Percentiles rank a stretch among this genome's conserved stretches.
phyloP scores from a whole-genome alignment of 2,329 filamentous ascomycete species.

The Fusarium papillatum region DNA sequence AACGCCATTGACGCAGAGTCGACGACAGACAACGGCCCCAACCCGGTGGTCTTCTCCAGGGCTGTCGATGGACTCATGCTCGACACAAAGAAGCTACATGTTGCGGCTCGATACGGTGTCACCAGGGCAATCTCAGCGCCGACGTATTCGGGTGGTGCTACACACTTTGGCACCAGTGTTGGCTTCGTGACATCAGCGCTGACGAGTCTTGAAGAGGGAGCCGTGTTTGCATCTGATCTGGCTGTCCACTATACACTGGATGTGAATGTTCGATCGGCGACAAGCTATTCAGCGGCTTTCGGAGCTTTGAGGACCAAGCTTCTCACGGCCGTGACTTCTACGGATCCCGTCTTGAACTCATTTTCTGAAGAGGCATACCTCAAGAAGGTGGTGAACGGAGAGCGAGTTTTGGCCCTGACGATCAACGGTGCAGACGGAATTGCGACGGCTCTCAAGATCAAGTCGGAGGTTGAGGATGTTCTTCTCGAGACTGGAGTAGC shows the following conservation, averaged over 20 bases:
- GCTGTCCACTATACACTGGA: conserved; percentile 72
- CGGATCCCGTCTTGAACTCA: conserved; percentile 52
- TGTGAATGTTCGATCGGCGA: conserved; percentile 52
- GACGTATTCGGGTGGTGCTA: conserved; percentile 54
- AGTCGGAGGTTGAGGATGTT: conserved; percentile 65
- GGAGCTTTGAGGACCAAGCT: conserved; percentile 66
- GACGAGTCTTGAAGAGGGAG: conserved; percentile 60
- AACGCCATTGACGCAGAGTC: conserved; percentile 73
- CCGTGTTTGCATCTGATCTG: conserved; percentile 67
- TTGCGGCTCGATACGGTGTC: conserved; percentile 67
- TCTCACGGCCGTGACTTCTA: conserved; percentile 59
- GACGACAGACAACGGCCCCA: conserved; percentile 65
- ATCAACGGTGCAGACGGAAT: conserved; percentile 75
- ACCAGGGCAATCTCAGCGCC: conserved; percentile 72
- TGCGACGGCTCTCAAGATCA: conserved; percentile 69
- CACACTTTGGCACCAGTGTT: conserved; percentile 69
- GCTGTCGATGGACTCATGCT: conserved; percentile 69
- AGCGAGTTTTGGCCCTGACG: conserved; percentile 68
- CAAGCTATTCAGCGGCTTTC: conserved; percentile 68
- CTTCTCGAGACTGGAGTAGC: conserved; percentile 34
- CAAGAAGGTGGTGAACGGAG: conserved; percentile 66
- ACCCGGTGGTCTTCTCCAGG: conserved; percentile 64
- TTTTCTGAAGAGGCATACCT: conserved; percentile 66
- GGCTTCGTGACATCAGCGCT: conserved; percentile 67
- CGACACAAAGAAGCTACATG: conserved; percentile 68